Evolutionary conservation across 2,329 filamentous ascomycete species (phyloP).

Genomic region (Microsporum ferrugineum): DNA sequence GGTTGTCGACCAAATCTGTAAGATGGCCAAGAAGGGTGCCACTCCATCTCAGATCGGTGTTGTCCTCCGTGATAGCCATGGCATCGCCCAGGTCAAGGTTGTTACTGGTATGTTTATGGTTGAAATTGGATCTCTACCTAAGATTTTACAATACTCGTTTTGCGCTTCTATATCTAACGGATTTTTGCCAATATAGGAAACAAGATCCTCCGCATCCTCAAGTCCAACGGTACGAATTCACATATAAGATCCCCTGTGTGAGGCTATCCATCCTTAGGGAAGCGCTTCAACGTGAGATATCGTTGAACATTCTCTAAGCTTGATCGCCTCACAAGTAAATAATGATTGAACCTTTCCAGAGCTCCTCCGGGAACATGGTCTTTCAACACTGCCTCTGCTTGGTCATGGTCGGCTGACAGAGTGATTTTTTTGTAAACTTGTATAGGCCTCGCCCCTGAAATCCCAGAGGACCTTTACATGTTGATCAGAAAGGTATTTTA

Average conservation of each 20-base stretch:
- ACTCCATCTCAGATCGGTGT: slow-evolving; percentile 99
- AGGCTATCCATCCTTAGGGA: not conserved
- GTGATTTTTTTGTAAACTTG: slow-evolving; percentile 48
- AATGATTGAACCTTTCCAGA: not conserved
- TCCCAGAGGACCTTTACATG: slow-evolving; percentile 99
- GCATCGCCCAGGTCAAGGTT: slow-evolving; percentile 94
- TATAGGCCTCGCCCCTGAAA: slow-evolving; percentile 93
- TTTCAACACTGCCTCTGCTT: slow-evolving; percentile 60
- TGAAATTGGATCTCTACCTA: not conserved
- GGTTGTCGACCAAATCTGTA: slow-evolving; percentile 98
- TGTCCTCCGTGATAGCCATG: slow-evolving; percentile 94
- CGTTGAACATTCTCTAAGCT: not conserved
- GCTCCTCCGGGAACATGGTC: not conserved
- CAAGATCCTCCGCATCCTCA: slow-evolving; percentile 99
- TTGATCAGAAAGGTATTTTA: slow-evolving; percentile 92
- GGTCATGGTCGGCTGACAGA: slow-evolving; percentile 76
- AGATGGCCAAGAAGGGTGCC: slow-evolving; percentile 97
- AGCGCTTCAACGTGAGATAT: slow-evolving; percentile 1
- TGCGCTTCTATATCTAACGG: slow-evolving; percentile 6
- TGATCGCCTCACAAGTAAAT: not conserved
- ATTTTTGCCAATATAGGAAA: slow-evolving; percentile 56
- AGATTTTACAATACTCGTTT: not conserved
- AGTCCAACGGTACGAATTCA: slow-evolving; percentile 72
- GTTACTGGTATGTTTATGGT: slow-evolving; percentile 64
- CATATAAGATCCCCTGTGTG: not conserved